Evolutionary conservation across 768 basidiomycete genomes (phyloP), one percentile per base, ranked within the genome.

Genomic region (Panaeolus cyanescens): DNA sequence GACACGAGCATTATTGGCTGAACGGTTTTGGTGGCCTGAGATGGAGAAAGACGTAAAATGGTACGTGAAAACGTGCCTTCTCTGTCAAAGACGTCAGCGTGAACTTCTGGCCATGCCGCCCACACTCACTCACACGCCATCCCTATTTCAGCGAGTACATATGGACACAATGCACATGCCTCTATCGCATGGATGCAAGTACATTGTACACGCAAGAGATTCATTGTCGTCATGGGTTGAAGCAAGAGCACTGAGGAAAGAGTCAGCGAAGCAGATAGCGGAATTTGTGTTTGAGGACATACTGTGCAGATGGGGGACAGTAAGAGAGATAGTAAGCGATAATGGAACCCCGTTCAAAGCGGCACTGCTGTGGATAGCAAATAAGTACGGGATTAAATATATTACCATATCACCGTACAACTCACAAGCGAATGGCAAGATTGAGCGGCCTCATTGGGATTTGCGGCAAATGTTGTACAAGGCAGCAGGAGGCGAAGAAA

Each of bases 281-380:
- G 50, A 56, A 5, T 76, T 68, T 68, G 32, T 73, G 0, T 69
- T 67, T 5, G 65, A 70, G 60, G 72, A 78, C 12, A 69, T 78
- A 4, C 63, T 76, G 0, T 74, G 71, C 53, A 33, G 71, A 32
- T 82, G 79, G 80, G 80, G 79, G 1, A 68, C 72, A 19, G n/a
- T 79, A 1, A 20, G 13, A 0, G 67, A 75, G 22, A 76, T 83
- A 17, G 72, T 82, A 0, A 80, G 75, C 0, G 80, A 84, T 61
- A 84, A 83, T 55, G 69, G 71, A 1, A 30, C 45, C 4, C 55
- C 65, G 2, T 69, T 71, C 32, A 32, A 54, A n/a, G 61, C 63
- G 12, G 69, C 69, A 0, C 33, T 67, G 2, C 50, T 53, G 2
- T 68, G 63, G 60, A 33, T 72, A 8, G 36, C 54, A 22, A 32